Evolutionary conservation across 768 basidiomycete species (phyloP), one percentile per base, ranked within the genome.

Genomic region (Panaeolus cyanescens): DNA sequence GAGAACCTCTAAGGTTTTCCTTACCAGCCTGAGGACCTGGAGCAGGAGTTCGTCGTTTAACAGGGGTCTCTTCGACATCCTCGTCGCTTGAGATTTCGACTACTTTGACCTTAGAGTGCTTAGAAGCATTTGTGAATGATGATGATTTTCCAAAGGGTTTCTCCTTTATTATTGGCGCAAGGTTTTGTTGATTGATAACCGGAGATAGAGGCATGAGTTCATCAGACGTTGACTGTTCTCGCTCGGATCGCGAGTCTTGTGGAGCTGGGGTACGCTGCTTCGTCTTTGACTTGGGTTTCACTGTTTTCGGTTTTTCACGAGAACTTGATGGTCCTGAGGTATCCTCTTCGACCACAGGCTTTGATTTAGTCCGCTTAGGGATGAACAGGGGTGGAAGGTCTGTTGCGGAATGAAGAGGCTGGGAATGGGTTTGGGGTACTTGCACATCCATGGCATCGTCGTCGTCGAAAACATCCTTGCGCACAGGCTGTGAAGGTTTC

Each of bases 41-140:
- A 15, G 36, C 31, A 9, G 33, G 37, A 30, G 53, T 31, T 56
- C 42, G 40, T 61, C 59, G 53, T 20, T 39, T 53, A 13, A 39
- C n/a, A 1, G 59, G 9, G 32, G 65, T 63, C 10, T 63, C 61
- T 9, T 64, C 69, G 28, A 68, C 71, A n/a, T 77, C 75, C 32
- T 79, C 78, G 36, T 79, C 78, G 7, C 77, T 76, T 6, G 77
- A 78, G 15, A 81, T 74, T 55, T 81, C 78, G 25, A 81, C 76
- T 15, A 81, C 76, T 63, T 74, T 74, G 45, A 28, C 22, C 62
- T 72, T 64, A 5, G 61, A 37, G 32, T 65, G 66, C 62, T 66
- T 72, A 40, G 55, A 39, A 5, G 45, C 12, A 28, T 57, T 12
- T 36, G 13, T 33, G 20, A 42, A 32, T 19, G 57, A 50, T 50